Base-by-base conservation (phyloP, 441 rosid species). In the Populus hybrid region DNA sequence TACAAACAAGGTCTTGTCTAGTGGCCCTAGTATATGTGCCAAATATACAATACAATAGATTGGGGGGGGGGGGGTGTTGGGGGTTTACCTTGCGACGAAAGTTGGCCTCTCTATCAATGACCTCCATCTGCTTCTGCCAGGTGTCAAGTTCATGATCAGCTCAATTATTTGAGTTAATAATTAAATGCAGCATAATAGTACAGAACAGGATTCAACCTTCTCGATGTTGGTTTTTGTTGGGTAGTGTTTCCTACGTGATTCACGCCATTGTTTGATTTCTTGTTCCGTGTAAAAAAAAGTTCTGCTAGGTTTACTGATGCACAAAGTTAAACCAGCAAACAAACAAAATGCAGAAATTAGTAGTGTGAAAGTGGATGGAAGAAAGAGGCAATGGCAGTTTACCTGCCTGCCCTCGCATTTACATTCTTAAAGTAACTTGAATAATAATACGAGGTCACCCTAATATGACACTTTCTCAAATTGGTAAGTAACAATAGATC, bases 231-330 rank as follows among this genome's bases (percentile, higher is more conserved):
- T 82, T 72, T 86, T 89, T 59, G 95, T 82, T 72, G 99, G 98
- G 83, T 78, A 90, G 80, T 89, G 84, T 83, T 83, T 95, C 81
- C 82, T 91, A 61, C 99, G 98, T 74, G 88, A 90, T 77, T 88
- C 92, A 81, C 93, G 80, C 99, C 99, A 95, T 84, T 81, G 86
- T 75, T 81, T 84, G 82, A 93, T 80, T 86, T 95, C 98, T 84
- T 88, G 84, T 77, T 86, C 83, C 59, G 95, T 77, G 77, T 95
- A 50, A 14, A 50, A 14, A 79, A 35, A 76, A 35, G 85, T 73
- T 79, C 91, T 92, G 78, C 77, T 70, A 74, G 56, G 77, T 65
- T 12, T 50, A 38, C 21, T 4, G 29, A 42, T 26, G 68, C 53
- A 45, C 40, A 31, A 72, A 18, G 35, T 50, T 50, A 14, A 50